Evolutionary conservation across 352 stramenopile genomes (phyloP).

Genomic region (Phytophthora rubi): DNA sequence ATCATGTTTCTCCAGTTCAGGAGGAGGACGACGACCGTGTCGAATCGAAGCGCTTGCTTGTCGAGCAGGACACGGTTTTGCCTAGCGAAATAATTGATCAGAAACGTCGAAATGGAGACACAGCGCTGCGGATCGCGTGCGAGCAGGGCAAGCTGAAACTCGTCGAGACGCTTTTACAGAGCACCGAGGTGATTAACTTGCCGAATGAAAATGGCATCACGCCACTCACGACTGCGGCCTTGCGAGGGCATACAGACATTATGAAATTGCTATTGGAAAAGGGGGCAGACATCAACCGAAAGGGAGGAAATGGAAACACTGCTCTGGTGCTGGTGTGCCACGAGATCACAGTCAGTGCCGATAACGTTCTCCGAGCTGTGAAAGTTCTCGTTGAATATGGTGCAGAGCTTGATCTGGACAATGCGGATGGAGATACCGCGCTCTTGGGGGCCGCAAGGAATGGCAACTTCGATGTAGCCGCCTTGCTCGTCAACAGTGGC

Average conservation of each 20-base stretch:
- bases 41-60: not conserved
- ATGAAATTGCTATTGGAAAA: not conserved
- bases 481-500: not conserved
- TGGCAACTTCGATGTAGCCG: not conserved
- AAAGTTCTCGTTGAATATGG: not conserved
- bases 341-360: not conserved
- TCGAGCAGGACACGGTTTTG: not conserved
- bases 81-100: constrained; percentile 1
- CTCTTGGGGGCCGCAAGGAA: not conserved
- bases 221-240: not conserved
- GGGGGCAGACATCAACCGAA: not conserved
- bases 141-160: constrained; percentile 1
- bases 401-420: not conserved
- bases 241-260: not conserved
- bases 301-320: not conserved
- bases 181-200: constrained; percentile 3
- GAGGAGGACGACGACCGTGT: not conserved
- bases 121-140: constrained; percentile 10
- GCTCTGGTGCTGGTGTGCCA: not conserved
- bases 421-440: not conserved
- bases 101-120: constrained; percentile 16
- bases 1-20: not conserved
- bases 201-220: not conserved
- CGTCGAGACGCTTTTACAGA: constrained; percentile 9
- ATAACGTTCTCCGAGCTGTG: not conserved